These are phyloP conservation scores for Trichocladium uniseriatum DNA, from an alignment of 495 filamentous ascomycete genomes.

Conservation along the genomic window DNA sequence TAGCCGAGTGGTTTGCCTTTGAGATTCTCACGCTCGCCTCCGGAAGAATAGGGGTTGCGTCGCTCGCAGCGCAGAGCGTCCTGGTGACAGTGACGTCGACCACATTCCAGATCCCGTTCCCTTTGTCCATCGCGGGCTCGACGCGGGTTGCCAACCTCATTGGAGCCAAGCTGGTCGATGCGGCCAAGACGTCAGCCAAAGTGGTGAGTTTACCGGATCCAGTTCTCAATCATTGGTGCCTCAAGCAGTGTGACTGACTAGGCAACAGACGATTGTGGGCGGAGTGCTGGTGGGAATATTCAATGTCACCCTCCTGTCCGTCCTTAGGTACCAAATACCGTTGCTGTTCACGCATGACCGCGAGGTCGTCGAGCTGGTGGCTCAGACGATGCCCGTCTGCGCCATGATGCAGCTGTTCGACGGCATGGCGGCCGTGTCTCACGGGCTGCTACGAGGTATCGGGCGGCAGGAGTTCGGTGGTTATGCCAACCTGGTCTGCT, in stretches of 20 bases:
- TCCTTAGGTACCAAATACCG: slow-evolving; percentile 59
- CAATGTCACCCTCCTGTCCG: slow-evolving; percentile 59
- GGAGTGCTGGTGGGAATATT: slow-evolving; percentile 63
- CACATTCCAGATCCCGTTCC: slow-evolving; percentile 54
- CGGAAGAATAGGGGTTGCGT: slow-evolving; percentile 58
- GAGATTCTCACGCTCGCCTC: slow-evolving; percentile 68
- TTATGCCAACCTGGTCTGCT: slow-evolving; percentile 73
- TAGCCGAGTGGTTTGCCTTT: slow-evolving; percentile 82
- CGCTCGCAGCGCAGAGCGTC: slow-evolving; percentile 56
- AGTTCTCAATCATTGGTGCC: background rate
- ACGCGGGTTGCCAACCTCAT: slow-evolving; percentile 59
- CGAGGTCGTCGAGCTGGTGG: slow-evolving; percentile 69
- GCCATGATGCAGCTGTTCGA: slow-evolving; percentile 88
- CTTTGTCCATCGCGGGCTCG: slow-evolving; percentile 52
- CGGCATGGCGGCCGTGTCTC: slow-evolving; percentile 63
- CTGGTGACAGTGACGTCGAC: slow-evolving; percentile 46
- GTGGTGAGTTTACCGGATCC: slow-evolving; percentile 38
- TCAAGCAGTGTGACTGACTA: background rate
- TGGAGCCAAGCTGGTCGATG: slow-evolving; percentile 57
- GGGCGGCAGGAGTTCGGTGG: slow-evolving; percentile 83
- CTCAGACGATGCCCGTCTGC: slow-evolving; percentile 62
- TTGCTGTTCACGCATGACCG: slow-evolving; percentile 69
- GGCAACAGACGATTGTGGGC: slow-evolving; percentile 43
- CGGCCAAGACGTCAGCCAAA: slow-evolving; percentile 61
- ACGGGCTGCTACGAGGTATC: slow-evolving; percentile 74